Base-by-base conservation (phyloP, 176 grass and related monocot genomes). In the Cenchrus fungigraminus region DNA sequence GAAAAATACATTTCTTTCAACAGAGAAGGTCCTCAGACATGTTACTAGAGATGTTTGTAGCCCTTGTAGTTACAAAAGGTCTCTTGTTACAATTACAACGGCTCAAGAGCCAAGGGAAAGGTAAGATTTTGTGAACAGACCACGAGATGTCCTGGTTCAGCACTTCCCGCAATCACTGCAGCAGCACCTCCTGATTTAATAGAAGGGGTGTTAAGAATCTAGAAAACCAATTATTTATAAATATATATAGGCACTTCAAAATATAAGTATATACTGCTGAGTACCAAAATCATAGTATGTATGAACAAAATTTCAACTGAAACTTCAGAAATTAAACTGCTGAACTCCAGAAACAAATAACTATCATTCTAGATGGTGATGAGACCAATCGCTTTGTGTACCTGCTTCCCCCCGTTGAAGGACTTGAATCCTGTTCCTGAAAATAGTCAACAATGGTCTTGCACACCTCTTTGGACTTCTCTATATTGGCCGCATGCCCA, bases 401-500 rank as follows among this genome's bases (percentile, higher is more conserved):
- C 85, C 82, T 40, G 37, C 37, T 73, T 90, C 56, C 49, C 44
- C 12, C 28, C 53, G 11, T 54, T 1, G 5, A 22, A 52, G 53
- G 13, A 14, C 61, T 22, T 2, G 22, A 42, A 57, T 11, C 64
- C 1, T 79, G 49, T 73, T 91, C 69, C 66, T 46, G 54, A 42
- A 94, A 84, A 47, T 88, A 93, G 0, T 83, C 28, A 10, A 86
- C 52, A 69, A 98, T 88, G 29, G 85, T 86, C 71, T 87, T 83
- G 83, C 88, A 91, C 44, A 98, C 73, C 56, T 91, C 86, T 83
- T 86, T 90, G 14, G 82, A 29, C 74, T 95, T 98, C 70, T 98
- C 95, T 76, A 98, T 79, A 83, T 95, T 98, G 52, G 91, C 89
- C 34, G 95, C 95, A 70, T 98, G 95, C 60, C 95, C 92, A 57